Conservation (phyloP, 1,139 yeast genomes). For the Blastobotrys indianensis region DNA sequence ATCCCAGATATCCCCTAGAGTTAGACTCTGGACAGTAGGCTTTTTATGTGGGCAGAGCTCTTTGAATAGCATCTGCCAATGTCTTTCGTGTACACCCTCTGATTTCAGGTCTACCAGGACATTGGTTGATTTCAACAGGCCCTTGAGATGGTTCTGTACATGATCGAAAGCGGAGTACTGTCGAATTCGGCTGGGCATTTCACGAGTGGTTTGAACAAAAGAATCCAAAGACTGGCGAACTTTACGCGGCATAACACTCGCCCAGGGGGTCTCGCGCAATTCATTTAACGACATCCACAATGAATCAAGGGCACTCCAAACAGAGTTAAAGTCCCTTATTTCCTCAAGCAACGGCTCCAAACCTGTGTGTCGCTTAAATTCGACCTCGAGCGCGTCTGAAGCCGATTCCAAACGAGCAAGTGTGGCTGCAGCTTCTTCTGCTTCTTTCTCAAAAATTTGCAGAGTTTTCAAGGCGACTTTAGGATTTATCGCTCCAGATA, state of each 20-base stretch:
- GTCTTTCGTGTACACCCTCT: constrained; percentile 57
- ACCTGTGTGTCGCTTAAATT: constrained; percentile 32
- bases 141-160: constrained; percentile 45
- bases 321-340: constrained; percentile 50
- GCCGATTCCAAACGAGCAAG: constrained; percentile 39
- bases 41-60: constrained; percentile 21
- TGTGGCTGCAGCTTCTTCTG: constrained; percentile 23
- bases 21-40: constrained; percentile 28
- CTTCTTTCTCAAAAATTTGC: constrained; percentile 39
- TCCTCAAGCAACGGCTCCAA: constrained; percentile 43
- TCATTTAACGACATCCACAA: constrained; percentile 49
- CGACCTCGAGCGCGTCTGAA: constrained; percentile 39
- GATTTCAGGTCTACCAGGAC: constrained; percentile 48
- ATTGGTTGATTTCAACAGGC: constrained; percentile 38
- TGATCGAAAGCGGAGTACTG: constrained; percentile 68
- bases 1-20: constrained; percentile 59
- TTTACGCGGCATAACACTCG: constrained; percentile 41
- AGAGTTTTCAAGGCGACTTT: constrained; percentile 46
- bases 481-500: constrained; percentile 44
- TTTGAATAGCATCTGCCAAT: constrained; percentile 56
- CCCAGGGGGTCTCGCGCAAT: constrained; percentile 48
- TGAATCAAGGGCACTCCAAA: constrained; percentile 60
- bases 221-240: constrained; percentile 50
- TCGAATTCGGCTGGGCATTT: constrained; percentile 54
- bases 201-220: constrained; percentile 42